Evolutionary conservation across 768 basidiomycete genomes (phyloP), one percentile per base, ranked within the genome.

Genomic region (Candolleomyces efflorescens): DNA sequence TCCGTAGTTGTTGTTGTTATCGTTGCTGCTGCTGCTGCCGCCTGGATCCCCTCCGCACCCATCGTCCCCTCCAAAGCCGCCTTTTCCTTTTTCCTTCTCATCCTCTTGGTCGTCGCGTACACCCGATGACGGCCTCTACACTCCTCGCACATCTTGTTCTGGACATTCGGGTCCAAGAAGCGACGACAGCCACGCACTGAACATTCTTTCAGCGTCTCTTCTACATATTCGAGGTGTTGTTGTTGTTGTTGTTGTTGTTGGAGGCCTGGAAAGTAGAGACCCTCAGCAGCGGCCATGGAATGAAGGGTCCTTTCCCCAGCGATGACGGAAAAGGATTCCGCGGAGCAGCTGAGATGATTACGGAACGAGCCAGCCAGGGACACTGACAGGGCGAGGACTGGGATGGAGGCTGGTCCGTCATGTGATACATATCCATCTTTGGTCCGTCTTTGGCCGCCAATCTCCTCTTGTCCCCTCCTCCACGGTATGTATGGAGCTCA

Each of bases 31-130:
- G n/a, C n/a, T n/a, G n/a, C n/a, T n/a, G n/a, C n/a, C n/a, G n/a
- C 2, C 32, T 32, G 32, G 6, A 32, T 32, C 32, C 32, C 32
- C 11, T 32, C 32, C 7, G 7, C 32, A 32, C 32, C 32, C 32
- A 32, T 32, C 6, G 32, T 7, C 6, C 6, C 22, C 56, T 58
- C 41, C 26, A 58, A 61, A 5, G 75, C 72, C 0, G 74, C 75
- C 65, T 82, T 83, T 65, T 84, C 82, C 60, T 73, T 61, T 65
- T 82, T 83, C 57, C 80, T 68, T 55, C 76, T 74, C 4, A 76
- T 75, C 15, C 81, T 69, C 63, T 82, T 82, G 3, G 81, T 80
- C 37, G 65, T 76, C 10, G 79, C 81, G 50, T 84, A 83, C 5
- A 75, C 66, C 24, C 81, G 75, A 63, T 83, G 82, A 17, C 78